A percentile compares a stretch with the other conserved stretches of the same genome.
These are phyloP conservation scores for Annulohypoxylon stygium DNA, from an alignment of 495 filamentous ascomycete genomes.

Conservation along the genomic window DNA sequence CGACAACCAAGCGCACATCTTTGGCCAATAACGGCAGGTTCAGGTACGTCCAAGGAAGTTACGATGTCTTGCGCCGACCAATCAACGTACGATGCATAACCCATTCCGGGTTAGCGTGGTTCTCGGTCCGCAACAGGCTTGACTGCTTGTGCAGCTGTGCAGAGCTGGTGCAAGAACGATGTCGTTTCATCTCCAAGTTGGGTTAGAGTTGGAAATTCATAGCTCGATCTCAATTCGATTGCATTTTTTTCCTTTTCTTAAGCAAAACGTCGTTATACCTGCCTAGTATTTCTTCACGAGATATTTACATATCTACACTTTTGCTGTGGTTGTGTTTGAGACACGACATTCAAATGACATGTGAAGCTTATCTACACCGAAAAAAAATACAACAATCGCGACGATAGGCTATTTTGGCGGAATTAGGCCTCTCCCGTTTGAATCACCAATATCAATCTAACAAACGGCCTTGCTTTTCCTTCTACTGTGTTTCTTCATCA, in stretches of 20 bases:
- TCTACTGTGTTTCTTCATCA: neutral
- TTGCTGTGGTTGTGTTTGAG: neutral
- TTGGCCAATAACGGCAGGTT: conserved; percentile 33
- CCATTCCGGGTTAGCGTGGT: conserved; percentile 32
- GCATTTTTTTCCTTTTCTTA: conserved; percentile 22
- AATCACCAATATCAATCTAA: neutral
- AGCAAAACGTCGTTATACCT: neutral
- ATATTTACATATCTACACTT: neutral
- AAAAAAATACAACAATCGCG: neutral
- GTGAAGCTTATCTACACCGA: neutral
- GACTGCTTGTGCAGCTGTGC: conserved; percentile 10
- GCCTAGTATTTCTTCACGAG: neutral
- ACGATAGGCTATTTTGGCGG: neutral
- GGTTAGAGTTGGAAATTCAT: conserved; percentile 4
- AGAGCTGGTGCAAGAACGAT: conserved; percentile 4
- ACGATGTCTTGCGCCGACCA: conserved; percentile 28
- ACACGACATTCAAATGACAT: conserved; percentile 10
- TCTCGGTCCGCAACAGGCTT: conserved; percentile 34
- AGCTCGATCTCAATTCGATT: conserved; percentile 23
- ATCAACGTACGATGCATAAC: conserved; percentile 41
- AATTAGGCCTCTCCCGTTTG: neutral
- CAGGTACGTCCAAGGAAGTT: conserved; percentile 3
- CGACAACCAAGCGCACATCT: conserved; percentile 25
- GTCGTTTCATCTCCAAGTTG: conserved; percentile 14
- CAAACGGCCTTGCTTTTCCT: neutral